A percentile compares a stretch with the other conserved stretches of the same genome.
Conservation (phyloP, 306 rosid genomes). For the Vicia faba region DNA sequence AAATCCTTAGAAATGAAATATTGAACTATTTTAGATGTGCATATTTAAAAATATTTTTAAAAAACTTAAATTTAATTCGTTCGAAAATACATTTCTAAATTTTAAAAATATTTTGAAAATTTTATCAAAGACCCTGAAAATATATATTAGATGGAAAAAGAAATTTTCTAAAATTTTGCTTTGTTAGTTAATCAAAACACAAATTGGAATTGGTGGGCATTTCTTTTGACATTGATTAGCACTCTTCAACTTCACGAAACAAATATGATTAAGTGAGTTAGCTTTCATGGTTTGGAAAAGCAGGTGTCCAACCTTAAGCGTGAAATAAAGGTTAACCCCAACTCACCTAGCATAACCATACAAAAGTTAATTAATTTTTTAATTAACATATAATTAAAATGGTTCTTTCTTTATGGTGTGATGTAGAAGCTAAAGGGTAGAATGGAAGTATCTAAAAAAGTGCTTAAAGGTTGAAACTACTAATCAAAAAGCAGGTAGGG, state of each 20-base stretch:
- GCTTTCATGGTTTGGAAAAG: slow-evolving; percentile 34
- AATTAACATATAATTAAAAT: slow-evolving; percentile 27
- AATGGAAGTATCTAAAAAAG: slow-evolving; percentile 31
- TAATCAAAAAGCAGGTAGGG: slow-evolving; percentile 43
- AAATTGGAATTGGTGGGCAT: slow-evolving; percentile 36
- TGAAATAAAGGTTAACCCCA: slow-evolving; percentile 37
- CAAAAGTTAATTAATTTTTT: slow-evolving; percentile 13
- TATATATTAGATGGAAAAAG: too few relatives aligned
- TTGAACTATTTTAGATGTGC: too few relatives aligned
- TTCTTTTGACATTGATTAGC: slow-evolving; percentile 40
- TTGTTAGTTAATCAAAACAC: slow-evolving; percentile 37
- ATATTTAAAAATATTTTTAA: too few relatives aligned
- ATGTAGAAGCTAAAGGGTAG: slow-evolving; percentile 44
- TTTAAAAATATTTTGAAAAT: too few relatives aligned
- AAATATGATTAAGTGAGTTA: slow-evolving; percentile 32
- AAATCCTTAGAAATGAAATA: too few relatives aligned
- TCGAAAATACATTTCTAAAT: too few relatives aligned
- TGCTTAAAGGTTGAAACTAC: slow-evolving; percentile 59
- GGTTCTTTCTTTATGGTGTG: slow-evolving; percentile 44
- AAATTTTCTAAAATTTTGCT: slow-evolving; percentile 19
- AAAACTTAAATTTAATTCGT: too few relatives aligned
- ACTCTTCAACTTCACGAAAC: slow-evolving; percentile 15
- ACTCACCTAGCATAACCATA: slow-evolving; percentile 18
- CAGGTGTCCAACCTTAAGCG: slow-evolving; percentile 39
- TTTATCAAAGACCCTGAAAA: too few relatives aligned